Percentiles rank a stretch among this genome's conserved stretches.
These are phyloP conservation scores for Metarhizium sp. DNA, from an alignment of 2,329 filamentous ascomycete genomes.

Conservation along the genomic window DNA sequence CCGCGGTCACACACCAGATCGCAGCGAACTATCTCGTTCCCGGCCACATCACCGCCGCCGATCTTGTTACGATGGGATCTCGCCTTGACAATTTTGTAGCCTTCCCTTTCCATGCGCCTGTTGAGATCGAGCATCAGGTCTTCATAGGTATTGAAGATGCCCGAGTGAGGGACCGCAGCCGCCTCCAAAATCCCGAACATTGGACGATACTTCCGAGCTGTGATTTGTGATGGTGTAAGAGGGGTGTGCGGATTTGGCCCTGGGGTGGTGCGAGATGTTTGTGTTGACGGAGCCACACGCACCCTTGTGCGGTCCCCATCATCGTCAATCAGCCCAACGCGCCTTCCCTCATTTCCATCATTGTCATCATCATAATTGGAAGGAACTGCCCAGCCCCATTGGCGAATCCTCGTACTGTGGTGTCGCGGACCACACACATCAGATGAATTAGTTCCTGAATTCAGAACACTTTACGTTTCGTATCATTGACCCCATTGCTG, in stretches of 20 bases:
- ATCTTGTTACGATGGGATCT: constrained; percentile 32
- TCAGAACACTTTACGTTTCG: too few relatives aligned
- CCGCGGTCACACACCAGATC: constrained; percentile 37
- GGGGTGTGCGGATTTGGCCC: constrained; percentile 15
- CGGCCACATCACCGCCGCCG: constrained; percentile 29
- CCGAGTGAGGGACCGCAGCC: constrained; percentile 25
- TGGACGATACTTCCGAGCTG: constrained; percentile 3
- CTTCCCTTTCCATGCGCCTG: constrained; percentile 31
- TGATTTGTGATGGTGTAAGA: constrained; percentile 10
- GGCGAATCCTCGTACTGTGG: not conserved
- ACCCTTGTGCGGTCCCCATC: not conserved
- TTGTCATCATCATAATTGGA: not conserved
- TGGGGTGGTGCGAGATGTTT: constrained; percentile 7
- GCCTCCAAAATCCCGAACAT: constrained; percentile 36
- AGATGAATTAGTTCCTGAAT: too few relatives aligned
- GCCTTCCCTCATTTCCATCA: not conserved
- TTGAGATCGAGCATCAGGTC: constrained; percentile 31
- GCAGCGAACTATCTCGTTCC: constrained; percentile 33
- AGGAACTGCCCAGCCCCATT: not conserved
- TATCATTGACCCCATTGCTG: too few relatives aligned
- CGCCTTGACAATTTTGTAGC: constrained; percentile 36
- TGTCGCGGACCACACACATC: not conserved
- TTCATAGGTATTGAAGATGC: constrained; percentile 30
- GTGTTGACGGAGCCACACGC: not conserved
- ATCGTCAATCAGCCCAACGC: not conserved